Base-by-base conservation (phyloP, 1,284 basidiomycete genomes). In the Ceratorhiza oryzae-sativae region DNA sequence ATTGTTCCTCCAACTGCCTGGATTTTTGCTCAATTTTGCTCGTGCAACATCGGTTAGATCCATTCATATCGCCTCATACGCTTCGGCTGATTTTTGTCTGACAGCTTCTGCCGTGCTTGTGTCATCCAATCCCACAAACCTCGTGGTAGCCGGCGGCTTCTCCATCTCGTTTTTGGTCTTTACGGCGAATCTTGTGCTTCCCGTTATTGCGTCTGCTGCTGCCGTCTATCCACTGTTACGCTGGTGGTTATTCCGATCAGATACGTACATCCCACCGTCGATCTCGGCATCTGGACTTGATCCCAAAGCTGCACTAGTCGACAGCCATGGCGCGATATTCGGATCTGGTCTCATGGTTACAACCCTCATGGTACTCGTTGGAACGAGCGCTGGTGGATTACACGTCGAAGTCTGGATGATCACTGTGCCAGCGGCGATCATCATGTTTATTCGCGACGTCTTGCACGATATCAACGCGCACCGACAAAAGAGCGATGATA, bases 371-470 rank as follows among this genome's bases (percentile, higher is more conserved):
- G 80, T 85, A 0, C 81, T 91, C 1, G 84, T 90, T 1, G 87
- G 84, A 0, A 86, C 88, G 70, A 86, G 82, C 75, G 80, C 86
- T 0, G 80, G 82, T 32, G 84, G 80, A 51, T 80, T 78, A 77
- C 80, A 82, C 20, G 83, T 84, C 71, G 82, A 85, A 67, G 94
- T 92, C 5, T 92, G 92, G 87, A 87, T 88, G 81, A 90, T 98
- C 58, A 93, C 90, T 0, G 84, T 94, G n/a, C 95, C 97, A 0
- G 95, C 95, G 39, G 95, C 95, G 0, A 79, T 86, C 0, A 79
- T 87, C 63, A 93, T 94, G 78, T 84, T 94, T 51, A 61, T 86
- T 1, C 87, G 90, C 59, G 93, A 95, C 77, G 76, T 90, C 1
- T 86, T 86, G 84, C 87, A 90, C 77, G 85, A 89, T 75, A 74